Conservation (phyloP, 176 grass and related monocot species). For the Oryza glaberrima region DNA sequence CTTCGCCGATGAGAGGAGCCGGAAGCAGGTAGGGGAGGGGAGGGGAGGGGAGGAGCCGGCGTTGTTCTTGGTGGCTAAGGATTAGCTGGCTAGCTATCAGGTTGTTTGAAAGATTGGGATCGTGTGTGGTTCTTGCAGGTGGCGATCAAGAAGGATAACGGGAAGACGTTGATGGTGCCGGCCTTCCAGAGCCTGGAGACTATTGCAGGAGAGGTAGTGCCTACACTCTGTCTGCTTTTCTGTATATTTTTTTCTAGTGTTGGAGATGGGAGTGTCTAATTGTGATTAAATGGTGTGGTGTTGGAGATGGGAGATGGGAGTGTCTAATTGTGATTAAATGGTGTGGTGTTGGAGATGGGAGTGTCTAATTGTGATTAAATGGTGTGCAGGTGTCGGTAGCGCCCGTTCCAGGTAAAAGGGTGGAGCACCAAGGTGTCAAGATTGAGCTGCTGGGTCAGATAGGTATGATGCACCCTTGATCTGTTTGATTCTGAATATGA, state of each 20-base stretch:
- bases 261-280: too few species aligned
- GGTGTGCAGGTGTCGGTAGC: conserved; percentile 75
- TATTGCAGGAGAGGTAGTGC: conserved; percentile 78
- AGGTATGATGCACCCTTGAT: conserved; percentile 48
- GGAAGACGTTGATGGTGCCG: conserved; percentile 76
- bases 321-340: too few species aligned
- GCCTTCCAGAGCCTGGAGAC: conserved; percentile 84
- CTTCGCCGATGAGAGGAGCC: conserved; percentile 73
- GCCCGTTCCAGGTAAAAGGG: conserved; percentile 81
- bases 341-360: neutral
- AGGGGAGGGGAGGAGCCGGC: neutral
- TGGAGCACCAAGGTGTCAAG: conserved; percentile 87
- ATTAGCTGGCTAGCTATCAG: neutral
- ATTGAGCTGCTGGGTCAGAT: conserved; percentile 90
- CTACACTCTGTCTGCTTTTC: conserved; percentile 8
- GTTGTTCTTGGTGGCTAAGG: neutral
- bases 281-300: too few species aligned
- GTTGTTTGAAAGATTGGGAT: neutral
- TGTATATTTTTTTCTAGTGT: too few species aligned
- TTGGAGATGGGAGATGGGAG: too few species aligned
- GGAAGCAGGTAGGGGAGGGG: conserved; percentile 67
- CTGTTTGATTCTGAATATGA: conserved; percentile 11
- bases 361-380: conserved; percentile 13
- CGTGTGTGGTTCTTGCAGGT: conserved; percentile 47
- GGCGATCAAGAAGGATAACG: conserved; percentile 84